phyloP scores from a whole-genome alignment of 345 rosid genomes.

The Brassica rapa region DNA sequence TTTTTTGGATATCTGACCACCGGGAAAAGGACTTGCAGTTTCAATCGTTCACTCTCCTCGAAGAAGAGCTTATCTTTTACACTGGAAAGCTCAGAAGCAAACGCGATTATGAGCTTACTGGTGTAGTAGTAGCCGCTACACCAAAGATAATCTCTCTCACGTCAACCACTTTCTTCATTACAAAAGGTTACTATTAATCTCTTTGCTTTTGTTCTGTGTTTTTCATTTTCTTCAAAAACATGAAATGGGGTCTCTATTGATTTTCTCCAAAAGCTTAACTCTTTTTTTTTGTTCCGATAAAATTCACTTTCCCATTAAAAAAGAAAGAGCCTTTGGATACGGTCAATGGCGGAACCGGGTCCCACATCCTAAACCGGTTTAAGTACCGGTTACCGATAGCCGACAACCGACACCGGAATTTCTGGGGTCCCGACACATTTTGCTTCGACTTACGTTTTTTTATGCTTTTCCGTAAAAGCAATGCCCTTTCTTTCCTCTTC shows the following conservation, averaged over 20 bases:
- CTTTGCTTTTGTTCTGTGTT: not conserved
- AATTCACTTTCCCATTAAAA: not conserved
- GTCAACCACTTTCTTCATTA: not conserved
- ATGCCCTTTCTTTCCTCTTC: constrained; percentile 29
- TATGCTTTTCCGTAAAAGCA: constrained; percentile 55
- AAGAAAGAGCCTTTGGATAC: constrained; percentile 3
- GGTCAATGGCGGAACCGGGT: constrained; percentile 22
- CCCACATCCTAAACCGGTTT: constrained; percentile 7
- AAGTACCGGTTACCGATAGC: constrained; percentile 20
- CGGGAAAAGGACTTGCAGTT: constrained; percentile 8
- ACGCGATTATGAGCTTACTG: constrained; percentile 12
- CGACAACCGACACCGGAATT: constrained; percentile 45
- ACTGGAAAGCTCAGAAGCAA: not conserved
- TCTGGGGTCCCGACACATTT: constrained; percentile 37
- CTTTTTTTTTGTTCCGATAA: not conserved
- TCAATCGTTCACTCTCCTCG: constrained; percentile 1
- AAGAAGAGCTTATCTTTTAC: not conserved
- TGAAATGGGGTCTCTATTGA: constrained; percentile 6
- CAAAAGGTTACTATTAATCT: not conserved
- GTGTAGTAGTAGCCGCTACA: not conserved
- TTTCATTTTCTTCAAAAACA: not conserved
- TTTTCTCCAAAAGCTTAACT: not conserved
- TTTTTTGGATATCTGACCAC: not conserved
- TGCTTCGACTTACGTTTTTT: not conserved
- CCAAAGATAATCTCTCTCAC: too few relatives aligned